These are phyloP conservation scores for Circinella umbellata DNA, from an alignment of 371 early-diverging fungal genomes.

Conservation along the genomic window DNA sequence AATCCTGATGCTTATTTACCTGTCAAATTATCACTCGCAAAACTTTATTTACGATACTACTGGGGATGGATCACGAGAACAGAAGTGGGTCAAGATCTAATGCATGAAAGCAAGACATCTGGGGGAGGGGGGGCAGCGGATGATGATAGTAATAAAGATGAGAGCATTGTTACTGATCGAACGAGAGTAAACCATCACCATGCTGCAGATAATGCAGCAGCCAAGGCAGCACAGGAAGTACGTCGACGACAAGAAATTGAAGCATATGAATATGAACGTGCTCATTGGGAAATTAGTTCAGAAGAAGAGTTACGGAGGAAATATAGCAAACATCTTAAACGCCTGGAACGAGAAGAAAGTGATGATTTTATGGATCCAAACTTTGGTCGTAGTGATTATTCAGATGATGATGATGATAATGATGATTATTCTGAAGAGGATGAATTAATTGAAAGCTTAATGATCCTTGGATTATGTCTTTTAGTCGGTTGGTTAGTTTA, in stretches of 20 bases:
- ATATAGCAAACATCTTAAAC: slow-evolving; percentile 40
- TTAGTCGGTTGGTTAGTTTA: slow-evolving; percentile 69
- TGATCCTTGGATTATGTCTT: slow-evolving; percentile 60
- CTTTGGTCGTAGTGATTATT: slow-evolving; percentile 11
- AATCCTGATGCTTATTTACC: slow-evolving; percentile 86
- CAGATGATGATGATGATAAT: slow-evolving; percentile 28
- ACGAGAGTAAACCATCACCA: background rate
- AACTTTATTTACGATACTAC: slow-evolving; percentile 69
- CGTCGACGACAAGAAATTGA: slow-evolving; percentile 30
- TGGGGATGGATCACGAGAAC: slow-evolving; percentile 68
- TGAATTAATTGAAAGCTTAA: slow-evolving; percentile 58
- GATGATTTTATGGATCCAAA: slow-evolving; percentile 27
- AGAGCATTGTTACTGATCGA: slow-evolving; percentile 4
- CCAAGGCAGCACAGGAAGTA: slow-evolving; percentile 9
- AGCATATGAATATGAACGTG: slow-evolving; percentile 22
- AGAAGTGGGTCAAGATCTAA: slow-evolving; percentile 44
- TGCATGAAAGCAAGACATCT: slow-evolving; percentile 8
- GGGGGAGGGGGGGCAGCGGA: background rate
- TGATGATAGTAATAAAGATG: background rate
- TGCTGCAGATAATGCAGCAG: background rate
- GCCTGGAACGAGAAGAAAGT: slow-evolving; percentile 40
- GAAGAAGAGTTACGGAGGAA: slow-evolving; percentile 48
- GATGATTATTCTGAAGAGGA: slow-evolving; percentile 53
- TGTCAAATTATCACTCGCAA: slow-evolving; percentile 76
- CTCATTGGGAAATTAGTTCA: slow-evolving; percentile 30